Evolutionary conservation across 148 eudicot species (phyloP), one percentile per base, ranked within the genome.

Genomic region (Pharnaceum exiguum): DNA sequence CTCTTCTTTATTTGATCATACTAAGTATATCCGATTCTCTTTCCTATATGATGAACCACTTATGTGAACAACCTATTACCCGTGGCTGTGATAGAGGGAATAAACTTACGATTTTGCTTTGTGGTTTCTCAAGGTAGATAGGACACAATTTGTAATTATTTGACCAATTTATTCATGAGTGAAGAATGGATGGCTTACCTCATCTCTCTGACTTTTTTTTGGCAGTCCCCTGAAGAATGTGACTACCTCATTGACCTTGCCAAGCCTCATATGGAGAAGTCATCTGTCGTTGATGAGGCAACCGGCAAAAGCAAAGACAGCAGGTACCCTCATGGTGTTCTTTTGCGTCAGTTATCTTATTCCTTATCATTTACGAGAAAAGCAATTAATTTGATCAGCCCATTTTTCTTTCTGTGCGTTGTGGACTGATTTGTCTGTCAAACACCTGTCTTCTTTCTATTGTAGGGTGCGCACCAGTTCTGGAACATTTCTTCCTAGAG

Each of bases 391-490:
- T n/a, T n/a, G n/a, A n/a, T n/a, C n/a, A n/a, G n/a, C n/a, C n/a
- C n/a, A n/a, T n/a, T n/a, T 46, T 15, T 48, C 22, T 27, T 30
- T 55, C 9, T 27, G 55, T 33, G 37, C 15, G 44, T 27, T 58
- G 18, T 28, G 29, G 44, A 10, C 6, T 57, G 7, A 39, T 6
- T 49, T 62, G 24, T 29, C 10, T 51, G 0, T 57, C 15, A 51
- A 18, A 16, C 19, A 7, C 53, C 59, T 63, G 30, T 25, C 24
- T 3, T 28, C 8, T n/a, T 55, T 43, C 38, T 15, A 42, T 51
- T 76, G 53, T 63, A 90, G 97, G 72, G 95, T 86, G 21, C 91
- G 97, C 32, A 90, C 97, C 4, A 90, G 97, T 69, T 90, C 95
- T 50, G 97, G 97, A 37, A 87, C 95, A 51, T 90, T 90, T 68